These are phyloP conservation scores for Cladosporium sp. DNA, from an alignment of 2,329 filamentous ascomycete species.

Conservation along the genomic window DNA sequence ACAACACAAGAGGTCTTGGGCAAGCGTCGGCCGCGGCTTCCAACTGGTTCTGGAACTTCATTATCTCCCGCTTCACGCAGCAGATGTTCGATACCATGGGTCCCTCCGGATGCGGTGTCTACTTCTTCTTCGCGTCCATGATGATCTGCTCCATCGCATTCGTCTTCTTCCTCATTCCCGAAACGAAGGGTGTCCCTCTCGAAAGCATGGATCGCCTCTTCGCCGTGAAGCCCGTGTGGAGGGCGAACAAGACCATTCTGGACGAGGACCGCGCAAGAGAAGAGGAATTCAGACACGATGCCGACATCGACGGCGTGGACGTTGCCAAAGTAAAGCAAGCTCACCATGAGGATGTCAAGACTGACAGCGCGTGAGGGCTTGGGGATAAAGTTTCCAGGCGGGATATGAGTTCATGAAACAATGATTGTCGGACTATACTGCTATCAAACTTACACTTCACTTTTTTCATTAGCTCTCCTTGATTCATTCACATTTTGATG, in stretches of 20 bases:
- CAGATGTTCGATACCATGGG: conserved; percentile 54
- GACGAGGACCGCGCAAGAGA: conserved; percentile 35
- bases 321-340: conserved; percentile 35
- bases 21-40: conserved; percentile 68
- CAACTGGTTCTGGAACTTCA: conserved; percentile 72
- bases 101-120: conserved; percentile 35
- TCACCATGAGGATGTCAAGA: conserved; percentile 23
- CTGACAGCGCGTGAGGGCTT: neutral
- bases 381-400: neutral
- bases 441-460: too few species aligned
- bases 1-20: conserved; percentile 63
- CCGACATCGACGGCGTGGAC: conserved; percentile 32
- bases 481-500: too few species aligned
- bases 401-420: neutral
- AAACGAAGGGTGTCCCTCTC: conserved; percentile 43
- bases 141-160: conserved; percentile 43
- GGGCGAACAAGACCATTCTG: conserved; percentile 38
- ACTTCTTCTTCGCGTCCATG: conserved; percentile 47
- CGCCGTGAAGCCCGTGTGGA: conserved; percentile 39
- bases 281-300: conserved; percentile 40
- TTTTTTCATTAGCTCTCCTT: too few species aligned
- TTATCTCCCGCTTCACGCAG: conserved; percentile 63
- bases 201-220: conserved; percentile 47
- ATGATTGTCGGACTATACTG: too few species aligned
- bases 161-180: conserved; percentile 40